Evolutionary conservation across 768 basidiomycete species (phyloP), one percentile per base, ranked within the genome.

Genomic region (Hemileccinum impolitum): DNA sequence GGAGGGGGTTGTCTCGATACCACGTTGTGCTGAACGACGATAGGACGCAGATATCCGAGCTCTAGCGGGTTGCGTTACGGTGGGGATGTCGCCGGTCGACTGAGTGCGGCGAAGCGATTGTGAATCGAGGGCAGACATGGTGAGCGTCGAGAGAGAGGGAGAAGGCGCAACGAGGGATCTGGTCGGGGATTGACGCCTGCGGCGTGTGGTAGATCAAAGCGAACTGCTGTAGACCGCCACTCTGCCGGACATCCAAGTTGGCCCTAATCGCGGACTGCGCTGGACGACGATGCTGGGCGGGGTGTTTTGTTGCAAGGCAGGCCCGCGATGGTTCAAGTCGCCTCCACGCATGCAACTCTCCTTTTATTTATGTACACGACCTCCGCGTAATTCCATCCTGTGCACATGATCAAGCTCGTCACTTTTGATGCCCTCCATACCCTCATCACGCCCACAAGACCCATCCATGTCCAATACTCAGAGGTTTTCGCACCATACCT

Each of bases 401-500:
- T 30, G 28, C 43, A 40, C 25, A 47, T 54, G 58, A 79, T 87
- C 63, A 79, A 75, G 9, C 70, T 89, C 7, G 83, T 90, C 39
- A 81, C 85, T n/a, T 90, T 92, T 56, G 90, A 92, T 58, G 81
- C 81, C 1, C 69, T 90, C 21, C 80, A 85, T 58, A 92, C 90
- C n/a, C 72, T 90, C 6, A 72, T 92, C 14, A 75, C 75, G 3
- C 88, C 87, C 17, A 79, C 86, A 6, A 67, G 67, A 30, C 86
- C 90, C 3, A 75, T 92, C 39, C 74, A 85, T 51, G 72, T 79
- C 25, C 87, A 81, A 55, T 79, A 68, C 32, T 75, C 84, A 0
- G 76, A 81, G 53, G 76, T 75, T 3, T 88, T 92, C 48, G 72
- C 76, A 23, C 85, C 86, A 0, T 82, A 78, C 61, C 67, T 90